phyloP scores from a whole-genome alignment of 768 basidiomycete genomes.

The Tricholoma saponaceum region DNA sequence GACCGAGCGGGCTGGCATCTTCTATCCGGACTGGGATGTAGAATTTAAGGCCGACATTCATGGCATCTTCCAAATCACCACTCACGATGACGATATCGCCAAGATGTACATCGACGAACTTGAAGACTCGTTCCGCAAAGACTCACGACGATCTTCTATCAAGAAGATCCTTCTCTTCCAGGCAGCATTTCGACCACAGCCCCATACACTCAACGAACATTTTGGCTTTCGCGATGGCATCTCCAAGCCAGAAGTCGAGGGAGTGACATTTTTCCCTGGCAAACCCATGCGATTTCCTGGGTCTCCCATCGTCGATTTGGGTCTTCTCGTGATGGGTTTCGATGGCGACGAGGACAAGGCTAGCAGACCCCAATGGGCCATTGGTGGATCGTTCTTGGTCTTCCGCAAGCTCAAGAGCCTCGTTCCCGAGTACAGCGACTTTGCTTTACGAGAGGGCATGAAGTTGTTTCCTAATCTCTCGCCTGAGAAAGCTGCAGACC shows the following conservation, averaged over 20 bases:
- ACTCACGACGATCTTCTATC: slow-evolving; percentile 4
- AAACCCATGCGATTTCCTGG: slow-evolving; percentile 9
- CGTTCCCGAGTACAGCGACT: slow-evolving; percentile 13
- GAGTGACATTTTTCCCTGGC: slow-evolving; percentile 8
- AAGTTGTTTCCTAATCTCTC: slow-evolving; percentile 6
- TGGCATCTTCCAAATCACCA: slow-evolving; percentile 12
- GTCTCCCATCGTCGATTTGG: slow-evolving; percentile 7
- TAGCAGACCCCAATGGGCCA: slow-evolving; percentile 10
- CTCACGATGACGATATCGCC: slow-evolving; percentile 1
- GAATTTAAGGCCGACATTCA: slow-evolving; percentile 11
- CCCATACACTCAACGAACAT: slow-evolving; percentile 7
- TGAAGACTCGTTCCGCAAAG: slow-evolving; percentile 3
- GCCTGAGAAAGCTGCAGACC: slow-evolving; percentile 6
- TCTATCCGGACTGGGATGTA: slow-evolving; percentile 6
- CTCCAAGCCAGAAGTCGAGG: slow-evolving; percentile 10
- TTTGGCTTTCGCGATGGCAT: slow-evolving; percentile 13
- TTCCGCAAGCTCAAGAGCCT: slow-evolving; percentile 11
- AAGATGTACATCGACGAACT: slow-evolving; percentile 3
- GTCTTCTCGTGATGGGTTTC: slow-evolving; percentile 12
- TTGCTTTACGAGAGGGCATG: slow-evolving; percentile 5
- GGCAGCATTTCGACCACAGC: slow-evolving; percentile 1
- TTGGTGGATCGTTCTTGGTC: slow-evolving; percentile 12
- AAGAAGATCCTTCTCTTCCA: slow-evolving; percentile 8
- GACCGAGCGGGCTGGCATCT: slow-evolving; percentile 7
- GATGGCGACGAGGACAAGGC: slow-evolving; percentile 12